Evolutionary conservation across 2,329 filamentous ascomycete species (phyloP).

Genomic region (Pseudogymnoascus sp.): DNA sequence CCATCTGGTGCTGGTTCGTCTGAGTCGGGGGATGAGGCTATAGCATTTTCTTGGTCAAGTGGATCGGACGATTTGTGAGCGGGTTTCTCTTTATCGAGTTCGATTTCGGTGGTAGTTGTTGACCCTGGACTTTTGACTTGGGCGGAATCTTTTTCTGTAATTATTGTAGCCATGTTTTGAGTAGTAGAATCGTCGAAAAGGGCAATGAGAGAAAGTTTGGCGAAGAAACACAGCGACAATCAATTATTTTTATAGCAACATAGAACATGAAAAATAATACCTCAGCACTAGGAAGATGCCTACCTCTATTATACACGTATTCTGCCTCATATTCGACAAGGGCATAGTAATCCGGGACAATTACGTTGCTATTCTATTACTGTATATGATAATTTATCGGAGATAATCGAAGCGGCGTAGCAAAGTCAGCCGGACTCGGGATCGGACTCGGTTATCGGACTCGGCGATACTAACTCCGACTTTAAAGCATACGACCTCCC

Average conservation of each 20-base stretch:
- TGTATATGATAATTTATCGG: neutral
- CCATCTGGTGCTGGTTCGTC: conserved; percentile 26
- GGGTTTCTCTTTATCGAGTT: conserved; percentile 23
- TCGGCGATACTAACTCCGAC: conserved; percentile 19
- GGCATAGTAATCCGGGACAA: neutral
- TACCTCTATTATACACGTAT: neutral
- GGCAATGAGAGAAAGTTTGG: neutral
- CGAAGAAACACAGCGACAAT: neutral
- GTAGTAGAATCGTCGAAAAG: neutral
- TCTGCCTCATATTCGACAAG: no score
- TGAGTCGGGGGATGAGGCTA: conserved; percentile 31
- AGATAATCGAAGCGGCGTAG: neutral
- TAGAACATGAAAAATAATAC: neutral
- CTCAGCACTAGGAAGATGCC: neutral
- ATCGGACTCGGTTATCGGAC: conserved; percentile 14
- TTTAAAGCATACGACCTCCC: neutral
- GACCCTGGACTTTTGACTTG: neutral
- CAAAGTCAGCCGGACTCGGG: neutral
- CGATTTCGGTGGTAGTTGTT: neutral
- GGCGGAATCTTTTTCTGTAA: neutral
- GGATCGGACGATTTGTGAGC: conserved; percentile 33
- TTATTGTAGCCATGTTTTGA: neutral
- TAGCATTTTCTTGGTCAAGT: conserved; percentile 27
- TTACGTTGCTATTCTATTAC: neutral
- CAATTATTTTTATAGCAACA: neutral